These are phyloP conservation scores for Coemansia sp. DNA, from an alignment of 192 early-diverging fungal genomes.

Conservation along the genomic window DNA sequence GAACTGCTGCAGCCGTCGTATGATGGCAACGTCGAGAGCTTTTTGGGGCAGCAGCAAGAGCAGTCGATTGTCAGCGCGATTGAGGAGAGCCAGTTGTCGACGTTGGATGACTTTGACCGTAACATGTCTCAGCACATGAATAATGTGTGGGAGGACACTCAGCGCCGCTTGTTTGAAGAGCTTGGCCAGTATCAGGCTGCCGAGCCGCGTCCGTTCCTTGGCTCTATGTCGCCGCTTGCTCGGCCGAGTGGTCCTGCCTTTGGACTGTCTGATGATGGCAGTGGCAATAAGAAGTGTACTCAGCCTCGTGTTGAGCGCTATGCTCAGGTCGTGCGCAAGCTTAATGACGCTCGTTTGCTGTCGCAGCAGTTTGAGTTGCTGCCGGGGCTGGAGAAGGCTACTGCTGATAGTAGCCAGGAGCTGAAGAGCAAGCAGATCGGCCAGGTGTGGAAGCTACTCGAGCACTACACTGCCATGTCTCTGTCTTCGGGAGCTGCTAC, in stretches of 20 bases:
- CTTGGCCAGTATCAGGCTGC: constrained; percentile 68
- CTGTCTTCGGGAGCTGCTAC: neutral
- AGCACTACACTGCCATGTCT: constrained; percentile 9
- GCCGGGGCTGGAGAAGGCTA: constrained; percentile 37
- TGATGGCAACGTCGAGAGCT: constrained; percentile 87
- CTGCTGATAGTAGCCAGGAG: constrained; percentile 38
- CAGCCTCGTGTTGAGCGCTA: constrained; percentile 50
- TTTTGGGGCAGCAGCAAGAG: constrained; percentile 74
- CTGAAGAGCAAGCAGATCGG: constrained; percentile 54
- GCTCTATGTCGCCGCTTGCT: neutral
- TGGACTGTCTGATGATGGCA: constrained; percentile 6
- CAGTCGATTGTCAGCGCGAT: constrained; percentile 78
- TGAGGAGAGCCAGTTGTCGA: constrained; percentile 66
- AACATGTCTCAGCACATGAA: constrained; percentile 62
- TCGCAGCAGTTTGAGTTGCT: constrained; percentile 30
- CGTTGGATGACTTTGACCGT: constrained; percentile 71
- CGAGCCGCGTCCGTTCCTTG: neutral
- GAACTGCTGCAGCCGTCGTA: constrained; percentile 73
- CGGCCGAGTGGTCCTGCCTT: constrained; percentile 5
- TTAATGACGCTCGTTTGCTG: constrained; percentile 39
- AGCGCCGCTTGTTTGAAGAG: constrained; percentile 81
- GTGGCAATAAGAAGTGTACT: neutral
- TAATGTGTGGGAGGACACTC: constrained; percentile 75
- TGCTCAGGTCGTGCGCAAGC: constrained; percentile 33
- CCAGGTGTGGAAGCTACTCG: constrained; percentile 44